These are phyloP conservation scores for Hygrophorus pudorinus DNA, from an alignment of 768 basidiomycete genomes.

Conservation along the genomic window DNA sequence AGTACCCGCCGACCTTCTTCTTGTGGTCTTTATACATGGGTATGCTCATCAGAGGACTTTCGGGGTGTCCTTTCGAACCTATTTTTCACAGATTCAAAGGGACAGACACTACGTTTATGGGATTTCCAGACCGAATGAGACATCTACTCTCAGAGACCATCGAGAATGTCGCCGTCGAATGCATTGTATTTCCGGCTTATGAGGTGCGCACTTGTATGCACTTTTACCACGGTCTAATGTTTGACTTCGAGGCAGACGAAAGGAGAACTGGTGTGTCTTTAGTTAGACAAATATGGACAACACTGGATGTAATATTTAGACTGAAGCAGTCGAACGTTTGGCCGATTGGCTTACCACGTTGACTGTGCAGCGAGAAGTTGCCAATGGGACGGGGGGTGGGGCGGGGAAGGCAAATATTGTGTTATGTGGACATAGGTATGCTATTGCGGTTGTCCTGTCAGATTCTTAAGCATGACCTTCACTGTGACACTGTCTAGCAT, in stretches of 20 bases:
- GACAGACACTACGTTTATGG: slow-evolving; percentile 58
- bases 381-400: slow-evolving; percentile 46
- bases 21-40: slow-evolving; percentile 76
- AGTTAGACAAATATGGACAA: background rate
- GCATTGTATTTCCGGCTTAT: slow-evolving; percentile 80
- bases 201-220: slow-evolving; percentile 40
- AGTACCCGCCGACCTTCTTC: slow-evolving; percentile 39
- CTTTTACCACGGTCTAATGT: background rate
- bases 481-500: slow-evolving; percentile 69
- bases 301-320: slow-evolving; percentile 29
- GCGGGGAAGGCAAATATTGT: slow-evolving; percentile 77
- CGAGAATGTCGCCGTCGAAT: slow-evolving; percentile 49
- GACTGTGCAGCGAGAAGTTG: slow-evolving; percentile 77
- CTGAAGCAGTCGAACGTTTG: slow-evolving; percentile 73
- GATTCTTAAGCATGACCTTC: background rate
- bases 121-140: slow-evolving; percentile 71
- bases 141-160: slow-evolving; percentile 67
- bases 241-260: slow-evolving; percentile 48
- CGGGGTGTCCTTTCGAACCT: background rate
- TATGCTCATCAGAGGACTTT: background rate
- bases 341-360: slow-evolving; percentile 89
- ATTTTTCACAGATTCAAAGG: slow-evolving; percentile 46
- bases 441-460: background rate
- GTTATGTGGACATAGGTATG: slow-evolving; percentile 82
- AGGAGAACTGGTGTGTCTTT: slow-evolving; percentile 66